Evolutionary conservation across 257 asterid species (phyloP), one percentile per base, ranked within the genome.

Genomic region (Lithospermum erythrorhizon): DNA sequence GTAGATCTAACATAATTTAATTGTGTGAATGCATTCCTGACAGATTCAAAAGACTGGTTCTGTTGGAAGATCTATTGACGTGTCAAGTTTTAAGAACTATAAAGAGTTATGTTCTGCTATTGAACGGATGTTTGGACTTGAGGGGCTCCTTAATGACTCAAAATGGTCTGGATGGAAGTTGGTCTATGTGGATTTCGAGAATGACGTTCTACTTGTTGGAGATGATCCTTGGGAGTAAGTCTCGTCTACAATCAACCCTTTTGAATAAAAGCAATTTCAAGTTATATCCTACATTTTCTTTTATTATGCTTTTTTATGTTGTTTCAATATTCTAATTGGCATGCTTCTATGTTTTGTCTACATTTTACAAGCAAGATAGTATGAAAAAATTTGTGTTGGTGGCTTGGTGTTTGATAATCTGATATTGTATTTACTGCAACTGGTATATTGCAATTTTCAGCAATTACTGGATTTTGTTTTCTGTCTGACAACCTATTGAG

Each of bases 161-260:
- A 72, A 63, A 64, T 80, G 87, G 32, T 90, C 94, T 0, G 95
- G 93, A 21, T 90, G 97, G 97, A 90, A 85, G 78, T 76, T 90
- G 69, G 97, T 87, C n/a, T 90, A 90, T 20, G 96, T 90, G 59
- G 96, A 90, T 67, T 90, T 78, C 11, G 97, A 90, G 68, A 83
- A 82, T 52, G 96, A 90, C 22, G 96, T 87, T 27, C 94, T 87
- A 37, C 95, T 90, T 13, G 90, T 87, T 48, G 97, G 95, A 6
- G 96, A 90, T 55, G 97, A 90, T 80, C 96, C 97, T 48, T 90
- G 97, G 95, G 95, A 87, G 97, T 90, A 81, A 84, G 97, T 72
- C 27, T 55, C 37, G 3, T 22, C 57, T 22, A 23, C 30, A 22
- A 22, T 13, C 19, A 27, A 21, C 41, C 9, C 16, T 56, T 56